Evolutionary conservation across 352 stramenopile genomes (phyloP).

Genomic region (Phytopythium kandeliae): DNA sequence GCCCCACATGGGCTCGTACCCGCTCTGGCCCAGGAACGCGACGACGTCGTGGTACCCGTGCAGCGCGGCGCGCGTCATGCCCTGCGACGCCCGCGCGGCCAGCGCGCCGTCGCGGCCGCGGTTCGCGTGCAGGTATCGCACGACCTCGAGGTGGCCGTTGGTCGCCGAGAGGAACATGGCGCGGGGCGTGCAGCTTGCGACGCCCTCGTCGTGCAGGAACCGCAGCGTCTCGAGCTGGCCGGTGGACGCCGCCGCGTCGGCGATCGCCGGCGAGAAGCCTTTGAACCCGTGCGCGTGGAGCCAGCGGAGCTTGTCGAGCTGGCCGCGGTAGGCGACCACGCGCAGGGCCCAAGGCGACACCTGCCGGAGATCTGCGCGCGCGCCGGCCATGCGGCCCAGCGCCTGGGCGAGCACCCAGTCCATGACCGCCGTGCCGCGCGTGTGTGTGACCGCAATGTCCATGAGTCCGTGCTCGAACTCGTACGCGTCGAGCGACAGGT

Average conservation of each 20-base stretch:
- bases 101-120: slow-evolving; percentile 7
- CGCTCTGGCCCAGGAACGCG: slow-evolving; percentile 13
- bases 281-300: slow-evolving; percentile 19
- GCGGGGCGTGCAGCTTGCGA: slow-evolving; percentile 26
- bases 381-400: neutral
- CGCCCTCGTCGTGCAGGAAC: slow-evolving; percentile 33
- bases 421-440: slow-evolving; percentile 14
- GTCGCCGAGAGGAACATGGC: slow-evolving; percentile 45
- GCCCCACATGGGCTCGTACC: slow-evolving; percentile 17
- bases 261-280: slow-evolving; percentile 17
- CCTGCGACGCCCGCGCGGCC: slow-evolving; percentile 19
- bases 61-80: slow-evolving; percentile 20
- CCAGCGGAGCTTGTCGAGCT: slow-evolving; percentile 23
- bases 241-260: slow-evolving; percentile 18
- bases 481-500: slow-evolving; percentile 12
- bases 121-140: slow-evolving; percentile 36
- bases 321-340: slow-evolving; percentile 18
- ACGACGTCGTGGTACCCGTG: slow-evolving; percentile 20
- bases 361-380: slow-evolving; percentile 1
- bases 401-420: slow-evolving; percentile 18
- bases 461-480: slow-evolving; percentile 20
- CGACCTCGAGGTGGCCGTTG: slow-evolving; percentile 44
- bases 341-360: slow-evolving; percentile 21
- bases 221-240: slow-evolving; percentile 35
- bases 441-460: slow-evolving; percentile 23